Evolutionary conservation across 768 basidiomycete species (phyloP), one percentile per base, ranked within the genome.

Genomic region (Infundibulicybe gibba): DNA sequence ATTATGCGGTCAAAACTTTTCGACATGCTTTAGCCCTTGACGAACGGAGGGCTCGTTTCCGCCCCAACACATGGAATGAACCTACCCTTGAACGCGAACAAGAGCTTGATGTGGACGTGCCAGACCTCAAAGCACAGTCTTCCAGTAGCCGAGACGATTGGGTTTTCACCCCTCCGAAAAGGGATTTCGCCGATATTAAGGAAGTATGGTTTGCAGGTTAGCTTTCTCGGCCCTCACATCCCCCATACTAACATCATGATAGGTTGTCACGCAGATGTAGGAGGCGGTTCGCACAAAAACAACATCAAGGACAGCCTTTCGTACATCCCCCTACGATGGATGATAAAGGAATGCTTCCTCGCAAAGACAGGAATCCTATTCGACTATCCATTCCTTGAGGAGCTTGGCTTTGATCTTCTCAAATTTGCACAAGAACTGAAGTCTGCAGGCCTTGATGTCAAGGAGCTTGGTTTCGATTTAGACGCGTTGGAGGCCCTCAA

Each of bases 341-440:
- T 63, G 62, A 61, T 63, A 44, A 61, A 55, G 19, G 62, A 64
- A 41, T 59, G 54, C 40, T 45, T 63, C 25, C 12, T 57, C 10
- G 43, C 49, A 6, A 31, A 47, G 12, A 55, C 58, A 12, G 60
- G 53, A 0, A 56, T 59, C 20, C 41, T 51, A 17, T 61, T 61
- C 19, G 54, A 63, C 30, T 31, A 48, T 21, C 40, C 54, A n/a
- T 55, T 49, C 17, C 48, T 63, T 16, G 35, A 40, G 16, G 19
- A 19, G 6, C 40, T 61, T 33, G 57, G 48, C 0, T 60, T 61
- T 40, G 50, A 60, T 42, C 49, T 60, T 9, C 9, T 15, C 12
- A 43, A 49, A 16, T 45, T 55, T 6, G 42, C 39, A 5, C 17
- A 45, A 6, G 53, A 49, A 19, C 38, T 51, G 14, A 33, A 44